Base-by-base conservation (phyloP, 495 filamentous ascomycete genomes). In the Daldinia caldariorum region DNA sequence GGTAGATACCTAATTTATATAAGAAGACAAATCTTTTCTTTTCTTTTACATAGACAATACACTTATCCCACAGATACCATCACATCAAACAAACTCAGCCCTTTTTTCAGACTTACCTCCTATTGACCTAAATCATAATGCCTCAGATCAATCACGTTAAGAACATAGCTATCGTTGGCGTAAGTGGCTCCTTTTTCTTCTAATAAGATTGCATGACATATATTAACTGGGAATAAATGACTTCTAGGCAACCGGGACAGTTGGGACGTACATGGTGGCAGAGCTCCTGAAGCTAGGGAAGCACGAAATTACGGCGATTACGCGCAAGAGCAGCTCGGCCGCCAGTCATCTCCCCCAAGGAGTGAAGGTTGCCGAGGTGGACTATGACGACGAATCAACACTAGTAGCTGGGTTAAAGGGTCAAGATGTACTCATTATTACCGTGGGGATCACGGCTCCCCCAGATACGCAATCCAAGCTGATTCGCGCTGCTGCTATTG, bases 391-490 rank as follows among this genome's bases (percentile, higher is more conserved):
- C 55, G 72, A 75, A 6, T 66, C 69, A 5, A 76, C 80, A 39
- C 71, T 87, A 20, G 76, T 78, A 26, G 51, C 65, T 16, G 83
- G 81, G 0, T 77, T 87, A 2, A 67, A 79, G 64, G 84, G 83
- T 61, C 84, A 87, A 63, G 82, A 88, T 39, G 82, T 76, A 6
- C 78, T 91, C 4, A 76, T 91, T 61, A 89, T 90, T 65, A 89
- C 87, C 2, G 73, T 91, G 67, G 26, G 57, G 13, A 77, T 75
- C 0, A 32, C 13, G 16, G 72, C 74, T 10, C 66, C 72, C 12
- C 43, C 8, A 14, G 69, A 66, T 6, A 70, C 66, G 9, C 66
- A 74, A 50, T 14, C 39, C 0, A 72, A 71, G 18, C 80, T 91
- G 35, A 72, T 91, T 63, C 76, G 85, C 0, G 89, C 89, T 0